A percentile compares a stretch with the other conserved stretches of the same genome.
Conservation (phyloP, 2,329 filamentous ascomycete genomes). For the Fusarium sp. region DNA sequence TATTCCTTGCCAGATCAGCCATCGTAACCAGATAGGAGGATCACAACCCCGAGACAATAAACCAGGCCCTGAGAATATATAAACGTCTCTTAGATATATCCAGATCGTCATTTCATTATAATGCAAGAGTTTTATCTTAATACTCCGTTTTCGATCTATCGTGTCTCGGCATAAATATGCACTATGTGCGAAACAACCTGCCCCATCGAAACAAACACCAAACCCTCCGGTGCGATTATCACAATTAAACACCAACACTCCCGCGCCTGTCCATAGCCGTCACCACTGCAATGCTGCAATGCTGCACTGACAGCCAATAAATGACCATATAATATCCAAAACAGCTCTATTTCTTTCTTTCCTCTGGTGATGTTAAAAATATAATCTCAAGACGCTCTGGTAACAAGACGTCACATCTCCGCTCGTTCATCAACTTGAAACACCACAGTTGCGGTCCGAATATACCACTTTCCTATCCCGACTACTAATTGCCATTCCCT, state of each 20-base stretch:
- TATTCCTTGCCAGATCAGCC: neutral
- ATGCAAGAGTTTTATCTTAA: neutral
- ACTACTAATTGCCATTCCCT: neutral
- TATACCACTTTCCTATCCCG: slow-evolving; percentile 9
- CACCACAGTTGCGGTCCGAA: slow-evolving; percentile 20
- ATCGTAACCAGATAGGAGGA: neutral
- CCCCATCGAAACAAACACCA: slow-evolving; percentile 29
- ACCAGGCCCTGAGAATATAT: neutral
- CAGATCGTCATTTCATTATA: neutral
- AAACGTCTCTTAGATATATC: neutral
- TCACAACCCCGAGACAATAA: neutral
- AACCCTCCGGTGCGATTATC: slow-evolving; percentile 23
- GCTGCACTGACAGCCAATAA: slow-evolving; percentile 3
- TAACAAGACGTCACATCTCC: slow-evolving; percentile 3
- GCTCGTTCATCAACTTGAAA: slow-evolving; percentile 45
- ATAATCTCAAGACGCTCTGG: neutral
- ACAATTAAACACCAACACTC: slow-evolving; percentile 22
- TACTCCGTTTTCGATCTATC: neutral
- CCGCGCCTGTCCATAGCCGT: neutral
- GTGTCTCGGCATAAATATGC: slow-evolving; percentile 23
- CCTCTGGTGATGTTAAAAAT: neutral
- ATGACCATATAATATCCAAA: neutral
- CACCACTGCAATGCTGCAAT: neutral
- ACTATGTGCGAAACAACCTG: slow-evolving; percentile 28
- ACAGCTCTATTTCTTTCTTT: neutral